Evolutionary conservation across 1,139 yeast genomes (phyloP), one percentile per base, ranked within the genome.

Genomic region (Blastobotrys indianensis): DNA sequence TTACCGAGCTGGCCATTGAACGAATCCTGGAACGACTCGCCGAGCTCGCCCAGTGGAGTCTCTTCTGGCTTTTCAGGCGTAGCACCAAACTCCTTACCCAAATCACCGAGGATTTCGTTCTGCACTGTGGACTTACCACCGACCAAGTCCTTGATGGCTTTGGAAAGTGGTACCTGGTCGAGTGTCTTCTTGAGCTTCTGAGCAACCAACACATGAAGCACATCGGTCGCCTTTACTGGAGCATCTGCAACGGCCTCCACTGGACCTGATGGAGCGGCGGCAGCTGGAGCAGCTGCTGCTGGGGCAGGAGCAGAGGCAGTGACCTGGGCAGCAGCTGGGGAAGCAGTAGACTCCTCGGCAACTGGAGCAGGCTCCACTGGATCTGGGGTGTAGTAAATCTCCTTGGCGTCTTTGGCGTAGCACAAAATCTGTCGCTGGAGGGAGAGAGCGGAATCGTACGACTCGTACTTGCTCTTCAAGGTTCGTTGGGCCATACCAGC

Each of bases 21-120:
- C 17, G 90, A 72, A 57, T 86, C 96, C 70, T 92, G 97, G 79
- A 92, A 86, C 62, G 79, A 82, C 63, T 87, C 97, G 42, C 97
- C 97, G 65, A 92, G 79, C 69, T 92, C 98, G 62, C 80, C 87
- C 61, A 92, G 77, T 54, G 98, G 97, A 44, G 95, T 85, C 63
- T 92, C 98, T 72, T 92, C 98, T 53, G 98, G 97, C 71, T 92
- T 92, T 71, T 92, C 98, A 40, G 98, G 98, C 45, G 97, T 88
- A 44, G 94, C 73, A 58, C 97, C 97, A 62, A 92, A 92, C 71
- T 92, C 98, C 69, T 92, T 92, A 65, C 97, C 97, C 62, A 92
- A 77, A 64, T 92, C 98, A 76, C 98, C 98, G 60, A 92, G 78
- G 58, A 92, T 92, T 75, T 92, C 98, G 68, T 92, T 92, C 72